Evolutionary conservation across 768 basidiomycete genomes (phyloP).

Genomic region (Tricholoma sp.): DNA sequence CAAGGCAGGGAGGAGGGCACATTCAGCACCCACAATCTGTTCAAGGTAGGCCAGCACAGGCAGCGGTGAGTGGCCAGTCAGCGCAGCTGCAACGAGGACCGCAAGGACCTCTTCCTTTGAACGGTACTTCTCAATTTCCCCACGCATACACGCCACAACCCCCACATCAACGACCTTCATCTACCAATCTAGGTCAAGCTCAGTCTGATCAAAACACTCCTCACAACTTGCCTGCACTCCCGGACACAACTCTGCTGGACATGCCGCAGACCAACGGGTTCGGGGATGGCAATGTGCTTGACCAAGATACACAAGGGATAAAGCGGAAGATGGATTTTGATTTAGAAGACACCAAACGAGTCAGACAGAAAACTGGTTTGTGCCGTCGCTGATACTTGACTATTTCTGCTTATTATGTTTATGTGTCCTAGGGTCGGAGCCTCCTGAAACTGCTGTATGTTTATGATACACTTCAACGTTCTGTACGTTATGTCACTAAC

Average conservation of each 20-base stretch:
- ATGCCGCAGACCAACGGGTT: conserved; percentile 7
- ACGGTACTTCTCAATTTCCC: conserved; percentile 16
- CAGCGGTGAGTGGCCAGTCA: conserved; percentile 7
- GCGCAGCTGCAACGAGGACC: conserved; percentile 23
- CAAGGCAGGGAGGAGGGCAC: conserved; percentile 33
- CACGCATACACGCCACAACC: conserved; percentile 23
- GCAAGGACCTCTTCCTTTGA: conserved; percentile 14
- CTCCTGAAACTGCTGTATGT: conserved; percentile 44
- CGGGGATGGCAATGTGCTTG: conserved; percentile 38
- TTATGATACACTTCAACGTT: conserved; percentile 1
- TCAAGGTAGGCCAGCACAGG: conserved; percentile 20
- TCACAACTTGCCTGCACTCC: conserved; percentile 10
- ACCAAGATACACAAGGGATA: conserved; percentile 57
- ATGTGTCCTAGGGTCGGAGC: conserved; percentile 30
- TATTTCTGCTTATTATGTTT: conserved; percentile 3
- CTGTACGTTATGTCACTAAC: conserved; percentile 8
- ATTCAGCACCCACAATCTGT: conserved; percentile 18
- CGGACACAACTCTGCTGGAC: conserved; percentile 6
- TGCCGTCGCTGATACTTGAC: conserved; percentile 8
- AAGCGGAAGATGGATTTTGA: conserved; percentile 72
- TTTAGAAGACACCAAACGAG: conserved; percentile 65
- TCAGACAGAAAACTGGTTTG: conserved; percentile 68
- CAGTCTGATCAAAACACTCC: conserved; percentile 17
- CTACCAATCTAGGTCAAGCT: conserved; percentile 23
- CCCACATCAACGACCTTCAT: conserved; percentile 25